Evolutionary conservation across 2,329 filamentous ascomycete genomes (phyloP).

Genomic region (Keithomyces neogunnii): DNA sequence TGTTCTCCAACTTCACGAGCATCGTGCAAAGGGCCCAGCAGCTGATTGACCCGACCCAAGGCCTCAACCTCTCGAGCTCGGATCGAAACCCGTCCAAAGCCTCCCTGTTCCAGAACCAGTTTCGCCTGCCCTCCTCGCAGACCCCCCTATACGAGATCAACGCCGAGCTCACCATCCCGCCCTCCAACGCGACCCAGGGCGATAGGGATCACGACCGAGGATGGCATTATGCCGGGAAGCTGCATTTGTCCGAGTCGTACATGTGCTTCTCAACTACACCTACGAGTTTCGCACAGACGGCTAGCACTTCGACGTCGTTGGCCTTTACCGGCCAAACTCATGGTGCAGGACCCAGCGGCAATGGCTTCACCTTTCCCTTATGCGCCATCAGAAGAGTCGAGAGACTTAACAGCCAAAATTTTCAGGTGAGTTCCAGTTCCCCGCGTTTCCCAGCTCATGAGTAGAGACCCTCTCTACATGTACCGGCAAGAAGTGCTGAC

Average conservation of each 20-base stretch:
- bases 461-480: not conserved
- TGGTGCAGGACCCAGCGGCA: constrained; percentile 83
- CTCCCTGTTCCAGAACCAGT: constrained; percentile 89
- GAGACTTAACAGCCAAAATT: constrained; percentile 83
- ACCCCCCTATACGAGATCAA: constrained; percentile 94
- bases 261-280: constrained; percentile 95
- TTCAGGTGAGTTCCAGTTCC: constrained; percentile 43
- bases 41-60: constrained; percentile 82
- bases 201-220: constrained; percentile 65
- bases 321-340: constrained; percentile 89
- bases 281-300: constrained; percentile 74
- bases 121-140: constrained; percentile 86
- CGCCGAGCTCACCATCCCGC: constrained; percentile 84
- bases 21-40: constrained; percentile 95
- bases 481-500: not conserved
- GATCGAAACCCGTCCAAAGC: constrained; percentile 84
- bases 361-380: constrained; percentile 90
- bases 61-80: constrained; percentile 61
- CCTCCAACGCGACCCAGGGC: constrained; percentile 59
- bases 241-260: constrained; percentile 90
- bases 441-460: not conserved
- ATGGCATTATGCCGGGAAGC: constrained; percentile 83
- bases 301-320: constrained; percentile 71
- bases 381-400: constrained; percentile 89
- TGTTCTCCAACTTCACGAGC: constrained; percentile 58